Base-by-base conservation (phyloP, 176 grass and related monocot species). In the Hyparrhenia diplandra region DNA sequence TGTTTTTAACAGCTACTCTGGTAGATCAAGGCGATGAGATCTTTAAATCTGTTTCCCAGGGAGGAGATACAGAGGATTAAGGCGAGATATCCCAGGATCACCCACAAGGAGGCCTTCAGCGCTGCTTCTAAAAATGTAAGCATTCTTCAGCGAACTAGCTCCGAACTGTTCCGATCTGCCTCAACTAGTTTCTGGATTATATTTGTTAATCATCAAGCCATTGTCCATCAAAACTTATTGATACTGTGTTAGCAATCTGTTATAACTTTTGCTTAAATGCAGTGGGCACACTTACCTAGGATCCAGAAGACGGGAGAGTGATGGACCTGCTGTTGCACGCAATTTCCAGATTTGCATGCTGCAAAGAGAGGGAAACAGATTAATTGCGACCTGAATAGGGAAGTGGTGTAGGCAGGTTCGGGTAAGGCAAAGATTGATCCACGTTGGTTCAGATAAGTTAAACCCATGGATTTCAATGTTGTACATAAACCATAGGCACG, bases 31-130 rank as follows among this genome's bases (percentile, higher is more conserved):
- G 21, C 13, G 10, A 27, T 60, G 62, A 6, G 28, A 49, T 64
- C 43, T 78, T 13, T 62, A 40, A 71, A 40, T 54, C 2, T 87
- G 65, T 77, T 73, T 74, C 24, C 8, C 73, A 94, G 92, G 77
- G 92, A 91, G 83, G 92, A 94, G 86, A 94, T 94, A 81, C 47
- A 69, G 86, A 88, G 88, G 76, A 94, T 94, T 21, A 94, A 94
- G 80, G 77, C 51, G 5, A 66, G 43, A 68, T 72, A 91, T 10
- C 86, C 88, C 13, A 75, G 39, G 13, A 84, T 91, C 64, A 87
- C 77, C 10, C 92, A 94, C 76, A 91, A 89, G 34, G 80, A 91
- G 59, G 92, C 92, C 36, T 94, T 94, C 67, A 91, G 92, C 36
- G 54, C 92, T 16, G 92, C 88, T 67, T 74, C 92, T 79, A 91